These are phyloP conservation scores for Geoglossum cookeanum DNA, from an alignment of 2,329 filamentous ascomycete genomes.

Conservation along the genomic window DNA sequence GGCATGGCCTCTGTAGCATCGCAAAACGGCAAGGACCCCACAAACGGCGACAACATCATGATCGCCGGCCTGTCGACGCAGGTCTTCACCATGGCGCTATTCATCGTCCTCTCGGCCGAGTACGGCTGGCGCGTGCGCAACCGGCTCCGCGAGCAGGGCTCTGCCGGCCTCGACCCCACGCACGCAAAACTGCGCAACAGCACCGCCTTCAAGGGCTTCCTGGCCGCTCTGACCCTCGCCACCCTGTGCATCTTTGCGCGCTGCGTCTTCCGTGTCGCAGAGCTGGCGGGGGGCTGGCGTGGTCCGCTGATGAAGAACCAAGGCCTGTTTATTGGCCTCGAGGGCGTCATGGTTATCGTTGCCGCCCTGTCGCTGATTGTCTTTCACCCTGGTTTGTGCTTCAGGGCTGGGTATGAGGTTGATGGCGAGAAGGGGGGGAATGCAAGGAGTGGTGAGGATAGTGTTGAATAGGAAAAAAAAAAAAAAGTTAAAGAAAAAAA, in stretches of 20 bases:
- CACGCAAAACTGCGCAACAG: background rate
- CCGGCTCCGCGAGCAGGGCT: background rate
- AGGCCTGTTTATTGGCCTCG: conserved; percentile 37
- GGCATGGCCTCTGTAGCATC: conserved; percentile 27
- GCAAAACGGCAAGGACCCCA: conserved; percentile 17
- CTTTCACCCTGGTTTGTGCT: conserved; percentile 23
- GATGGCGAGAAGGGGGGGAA: background rate
- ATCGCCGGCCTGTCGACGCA: conserved; percentile 44
- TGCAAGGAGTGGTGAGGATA: background rate
- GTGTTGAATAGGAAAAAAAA: background rate
- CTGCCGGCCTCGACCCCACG: background rate
- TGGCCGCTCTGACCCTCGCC: conserved; percentile 30
- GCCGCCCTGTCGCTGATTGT: conserved; percentile 27
- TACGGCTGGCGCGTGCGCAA: conserved; percentile 25
- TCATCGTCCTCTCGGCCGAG: conserved; percentile 31
- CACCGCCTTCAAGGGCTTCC: background rate
- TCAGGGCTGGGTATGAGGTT: background rate
- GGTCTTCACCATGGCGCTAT: conserved; percentile 36
- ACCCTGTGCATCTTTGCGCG: conserved; percentile 46
- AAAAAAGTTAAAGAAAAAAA: too few relatives aligned
- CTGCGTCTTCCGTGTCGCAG: conserved; percentile 44
- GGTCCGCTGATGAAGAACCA: conserved; percentile 37
- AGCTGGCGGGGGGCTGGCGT: conserved; percentile 44
- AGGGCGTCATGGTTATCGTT: conserved; percentile 32
- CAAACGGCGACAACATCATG: conserved; percentile 39